phyloP scores from a whole-genome alignment of 208 protist genomes.

The Trypanosoma theileri region DNA sequence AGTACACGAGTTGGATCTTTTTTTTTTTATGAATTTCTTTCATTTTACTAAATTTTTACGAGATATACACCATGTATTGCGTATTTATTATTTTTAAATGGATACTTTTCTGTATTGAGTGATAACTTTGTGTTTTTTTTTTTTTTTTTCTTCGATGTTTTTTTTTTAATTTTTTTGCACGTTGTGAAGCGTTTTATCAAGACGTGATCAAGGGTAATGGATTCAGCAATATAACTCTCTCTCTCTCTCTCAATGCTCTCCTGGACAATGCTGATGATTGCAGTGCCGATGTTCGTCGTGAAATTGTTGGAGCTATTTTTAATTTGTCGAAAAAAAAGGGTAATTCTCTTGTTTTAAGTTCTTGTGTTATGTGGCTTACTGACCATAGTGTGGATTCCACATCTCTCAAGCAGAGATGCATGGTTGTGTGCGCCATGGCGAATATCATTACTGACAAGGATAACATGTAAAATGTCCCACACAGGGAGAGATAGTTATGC shows the following conservation, averaged over 20 bases:
- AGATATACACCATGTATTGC: no score
- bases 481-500: background rate
- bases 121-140: background rate
- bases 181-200: background rate
- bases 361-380: conserved; percentile 1
- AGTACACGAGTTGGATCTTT: no score
- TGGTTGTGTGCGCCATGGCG: conserved; percentile 8
- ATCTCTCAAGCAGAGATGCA: conserved; percentile 1
- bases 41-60: no score
- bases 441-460: background rate
- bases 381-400: background rate
- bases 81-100: background rate
- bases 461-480: no score
- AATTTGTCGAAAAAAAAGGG: conserved; percentile 8
- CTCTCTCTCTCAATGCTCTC: background rate
- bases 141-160: background rate
- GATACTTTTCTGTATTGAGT: background rate
- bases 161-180: background rate
- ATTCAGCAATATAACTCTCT: background rate
- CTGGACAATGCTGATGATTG: background rate
- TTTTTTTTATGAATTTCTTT: no score
- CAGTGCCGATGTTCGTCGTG: background rate
- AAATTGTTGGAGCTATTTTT: conserved; percentile 11
- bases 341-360: background rate
- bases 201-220: background rate